Conservation (phyloP, 176 grass and related monocot genomes). For the Juncus inflexus region DNA sequence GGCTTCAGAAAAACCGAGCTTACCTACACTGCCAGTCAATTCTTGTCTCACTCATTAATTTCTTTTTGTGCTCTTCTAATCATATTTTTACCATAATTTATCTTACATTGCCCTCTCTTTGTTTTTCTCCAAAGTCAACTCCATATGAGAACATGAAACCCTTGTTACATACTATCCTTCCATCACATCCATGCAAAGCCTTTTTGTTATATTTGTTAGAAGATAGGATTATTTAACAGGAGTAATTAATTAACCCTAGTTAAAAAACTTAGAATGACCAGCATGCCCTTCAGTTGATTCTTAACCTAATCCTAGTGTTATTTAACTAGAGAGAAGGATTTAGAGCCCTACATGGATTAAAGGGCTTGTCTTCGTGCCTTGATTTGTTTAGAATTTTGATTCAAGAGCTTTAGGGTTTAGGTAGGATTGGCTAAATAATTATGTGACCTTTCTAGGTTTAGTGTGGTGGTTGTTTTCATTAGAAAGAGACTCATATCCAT, state of each 20-base stretch:
- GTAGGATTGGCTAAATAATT: constrained; percentile 28
- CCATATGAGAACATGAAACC: constrained; percentile 27
- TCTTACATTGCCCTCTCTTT: constrained; percentile 17
- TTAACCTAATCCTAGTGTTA: constrained; percentile 21
- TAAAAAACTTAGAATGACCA: constrained; percentile 7
- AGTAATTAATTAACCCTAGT: constrained; percentile 2
- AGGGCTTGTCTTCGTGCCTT: constrained; percentile 22
- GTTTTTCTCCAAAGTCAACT: constrained; percentile 43
- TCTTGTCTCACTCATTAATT: constrained; percentile 62
- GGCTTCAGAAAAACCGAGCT: background rate
- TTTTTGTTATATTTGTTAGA: constrained; percentile 35
- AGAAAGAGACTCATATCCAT: constrained; percentile 40
- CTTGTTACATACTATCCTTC: constrained; percentile 21
- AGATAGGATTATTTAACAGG: constrained; percentile 9
- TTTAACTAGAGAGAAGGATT: constrained; percentile 10
- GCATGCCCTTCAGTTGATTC: constrained; percentile 14
- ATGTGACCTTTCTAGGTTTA: constrained; percentile 15
- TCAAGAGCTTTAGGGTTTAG: constrained; percentile 41
- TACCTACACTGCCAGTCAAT: constrained; percentile 49
- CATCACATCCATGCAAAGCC: constrained; percentile 29
- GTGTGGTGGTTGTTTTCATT: constrained; percentile 57
- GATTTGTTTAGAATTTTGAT: constrained; percentile 28
- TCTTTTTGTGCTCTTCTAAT: constrained; percentile 33
- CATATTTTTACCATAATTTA: background rate
- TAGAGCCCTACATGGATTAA: background rate